Conservation (phyloP, 2,329 filamentous ascomycete genomes). For the Simplicillium aogashimaense region DNA sequence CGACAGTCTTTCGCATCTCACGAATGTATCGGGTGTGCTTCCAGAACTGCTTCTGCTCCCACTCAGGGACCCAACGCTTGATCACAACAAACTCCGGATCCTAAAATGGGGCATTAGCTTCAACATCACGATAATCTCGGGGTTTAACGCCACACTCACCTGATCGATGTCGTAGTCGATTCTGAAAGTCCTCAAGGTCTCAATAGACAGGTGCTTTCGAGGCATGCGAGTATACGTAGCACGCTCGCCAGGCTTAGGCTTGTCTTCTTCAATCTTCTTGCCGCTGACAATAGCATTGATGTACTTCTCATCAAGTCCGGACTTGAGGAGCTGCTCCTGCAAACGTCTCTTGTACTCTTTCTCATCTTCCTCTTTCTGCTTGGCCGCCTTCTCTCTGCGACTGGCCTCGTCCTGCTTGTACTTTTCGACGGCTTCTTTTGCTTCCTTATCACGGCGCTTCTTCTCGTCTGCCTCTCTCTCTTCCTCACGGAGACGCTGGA, state of each 20-base stretch:
- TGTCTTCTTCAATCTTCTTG: conserved; percentile 31
- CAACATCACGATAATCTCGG: background rate
- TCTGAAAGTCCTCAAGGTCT: conserved; percentile 45
- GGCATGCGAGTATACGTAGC: conserved; percentile 57
- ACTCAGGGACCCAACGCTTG: conserved; percentile 62
- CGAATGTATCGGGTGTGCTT: conserved; percentile 57
- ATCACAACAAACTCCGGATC: conserved; percentile 55
- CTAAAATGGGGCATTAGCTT: background rate
- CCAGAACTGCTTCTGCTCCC: conserved; percentile 63
- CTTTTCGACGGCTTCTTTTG: conserved; percentile 36
- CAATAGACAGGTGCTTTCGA: conserved; percentile 49
- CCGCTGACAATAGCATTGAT: conserved; percentile 51
- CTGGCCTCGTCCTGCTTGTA: conserved; percentile 40
- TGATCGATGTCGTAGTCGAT: conserved; percentile 49
- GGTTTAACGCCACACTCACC: conserved; percentile 26
- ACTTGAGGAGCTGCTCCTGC: conserved; percentile 46
- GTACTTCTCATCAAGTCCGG: conserved; percentile 48
- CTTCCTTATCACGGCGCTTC: conserved; percentile 31
- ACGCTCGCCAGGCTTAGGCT: conserved; percentile 14
- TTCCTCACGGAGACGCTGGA: conserved; percentile 36
- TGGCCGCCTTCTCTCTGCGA: conserved; percentile 33
- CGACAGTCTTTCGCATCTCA: conserved; percentile 42
- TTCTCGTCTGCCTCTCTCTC: conserved; percentile 32
- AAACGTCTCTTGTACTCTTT: conserved; percentile 44
- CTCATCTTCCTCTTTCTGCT: conserved; percentile 38